Conservation (phyloP, 371 early-diverging fungal species). For the Racocetra persica region DNA sequence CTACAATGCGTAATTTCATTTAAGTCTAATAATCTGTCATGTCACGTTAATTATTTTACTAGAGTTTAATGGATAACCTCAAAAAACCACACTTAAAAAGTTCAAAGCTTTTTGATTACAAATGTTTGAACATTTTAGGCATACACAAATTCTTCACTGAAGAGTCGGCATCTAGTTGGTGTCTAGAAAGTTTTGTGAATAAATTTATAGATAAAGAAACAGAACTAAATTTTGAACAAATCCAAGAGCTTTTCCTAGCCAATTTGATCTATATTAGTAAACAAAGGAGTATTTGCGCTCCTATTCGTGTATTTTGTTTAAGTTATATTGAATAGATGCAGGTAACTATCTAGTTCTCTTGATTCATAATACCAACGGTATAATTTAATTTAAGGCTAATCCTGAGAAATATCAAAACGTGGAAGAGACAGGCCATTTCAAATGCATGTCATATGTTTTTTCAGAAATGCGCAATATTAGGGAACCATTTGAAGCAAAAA, state of each 20-base stretch:
- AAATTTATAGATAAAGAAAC: not conserved
- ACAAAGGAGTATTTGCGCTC: not conserved
- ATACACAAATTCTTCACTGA: slow-evolving; percentile 11
- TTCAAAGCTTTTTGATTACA: slow-evolving; percentile 1
- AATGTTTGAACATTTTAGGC: slow-evolving; percentile 2
- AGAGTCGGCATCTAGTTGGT: slow-evolving; percentile 1
- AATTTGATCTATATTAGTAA: not conserved
- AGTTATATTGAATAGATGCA: not conserved
- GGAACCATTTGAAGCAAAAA: not conserved
- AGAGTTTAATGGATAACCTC: not conserved
- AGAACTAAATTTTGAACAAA: not conserved
- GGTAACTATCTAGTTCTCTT: not conserved
- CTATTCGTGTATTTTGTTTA: slow-evolving; percentile 13
- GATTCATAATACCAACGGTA: too few species aligned
- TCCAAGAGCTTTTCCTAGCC: slow-evolving; percentile 4
- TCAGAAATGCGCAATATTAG: not conserved
- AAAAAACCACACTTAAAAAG: slow-evolving; percentile 21
- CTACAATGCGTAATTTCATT: too few species aligned
- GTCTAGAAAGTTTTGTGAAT: slow-evolving; percentile 12
- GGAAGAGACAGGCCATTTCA: slow-evolving; percentile 2
- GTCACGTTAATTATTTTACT: not conserved
- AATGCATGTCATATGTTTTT: slow-evolving; percentile 12
- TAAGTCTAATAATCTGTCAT: too few species aligned
- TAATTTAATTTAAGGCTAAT: not conserved
- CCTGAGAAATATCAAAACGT: not conserved